Evolutionary conservation across 768 basidiomycete genomes (phyloP), one percentile per base, ranked within the genome.

Genomic region (Hericium rajendrae): DNA sequence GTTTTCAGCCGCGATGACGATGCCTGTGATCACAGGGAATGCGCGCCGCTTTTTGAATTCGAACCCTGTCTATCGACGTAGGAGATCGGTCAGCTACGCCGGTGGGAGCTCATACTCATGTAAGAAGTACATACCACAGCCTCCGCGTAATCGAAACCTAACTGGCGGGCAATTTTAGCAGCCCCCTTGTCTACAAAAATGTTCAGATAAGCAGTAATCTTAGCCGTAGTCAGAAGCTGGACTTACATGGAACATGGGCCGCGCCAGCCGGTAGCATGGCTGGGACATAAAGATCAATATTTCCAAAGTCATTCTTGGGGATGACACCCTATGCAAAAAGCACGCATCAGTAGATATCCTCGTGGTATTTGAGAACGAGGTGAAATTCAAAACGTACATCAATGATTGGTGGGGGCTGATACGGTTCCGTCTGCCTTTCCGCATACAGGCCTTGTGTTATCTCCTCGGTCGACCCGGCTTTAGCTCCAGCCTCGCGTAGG

Each of bases 291-390:
- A 99, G 72, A 72, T 99, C 95, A 61, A 99, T 89, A 69, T 97
- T 99, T 16, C 95, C 95, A 68, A 95, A 99, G 61, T 86, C 83
- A 66, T 99, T 99, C 73, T 91, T 94, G 6, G 94, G 94, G 32
- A 99, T 81, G 68, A 82, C 84, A 37, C 95, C 95, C 94, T 98
- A 65, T 26, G 41, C 51, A 48, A 38, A 32, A 5, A 32, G 41
- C 46, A 41, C 6, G 46, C 18, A 10, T 61, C 16, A 57, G 49
- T 37, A 12, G 22, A 18, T 6, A 52, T 40, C 26, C 51, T 54
- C 48, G 55, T 51, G 51, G 40, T 13, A 51, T 11, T 40, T 28
- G n/a, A 22, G 18, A 61, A 22, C 43, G 24, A 37, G 18, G 32
- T 15, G 53, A 32, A 54, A 60, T 46, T 61, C 58, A 54, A 55